Evolutionary conservation across 805 yeast genomes (phyloP).

Genomic region (Saturnispora hagleri): DNA sequence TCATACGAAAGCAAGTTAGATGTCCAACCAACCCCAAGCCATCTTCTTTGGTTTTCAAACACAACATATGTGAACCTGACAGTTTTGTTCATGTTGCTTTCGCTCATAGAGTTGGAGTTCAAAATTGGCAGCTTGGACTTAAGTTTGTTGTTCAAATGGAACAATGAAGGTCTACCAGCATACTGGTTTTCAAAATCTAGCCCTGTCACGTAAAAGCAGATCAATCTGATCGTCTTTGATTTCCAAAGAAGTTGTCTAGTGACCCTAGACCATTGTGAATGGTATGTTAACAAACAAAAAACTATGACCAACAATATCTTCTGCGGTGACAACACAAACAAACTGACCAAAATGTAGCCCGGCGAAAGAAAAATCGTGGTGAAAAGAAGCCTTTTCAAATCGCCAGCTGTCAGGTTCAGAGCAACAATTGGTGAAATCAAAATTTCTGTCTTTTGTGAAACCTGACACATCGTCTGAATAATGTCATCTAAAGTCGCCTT

Average conservation of each 20-base stretch:
- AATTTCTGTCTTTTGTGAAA: conserved; percentile 68
- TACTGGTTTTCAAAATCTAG: conserved; percentile 49
- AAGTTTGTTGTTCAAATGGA: conserved; percentile 44
- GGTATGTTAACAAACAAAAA: conserved; percentile 62
- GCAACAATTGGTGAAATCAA: conserved; percentile 72
- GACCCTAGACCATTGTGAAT: conserved; percentile 77
- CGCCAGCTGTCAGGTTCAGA: conserved; percentile 65
- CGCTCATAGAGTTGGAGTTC: conserved; percentile 8
- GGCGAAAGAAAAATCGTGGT: conserved; percentile 86
- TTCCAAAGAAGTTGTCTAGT: conserved; percentile 83
- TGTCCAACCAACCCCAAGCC: conserved; percentile 99
- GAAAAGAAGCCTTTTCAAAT: conserved; percentile 68
- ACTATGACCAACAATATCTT: conserved; percentile 52
- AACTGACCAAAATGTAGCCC: conserved; percentile 59
- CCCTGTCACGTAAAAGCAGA: conserved; percentile 80
- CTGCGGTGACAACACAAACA: conserved; percentile 64
- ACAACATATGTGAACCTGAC: conserved; percentile 86
- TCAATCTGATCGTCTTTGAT: conserved; percentile 56
- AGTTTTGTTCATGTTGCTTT: conserved; percentile 25
- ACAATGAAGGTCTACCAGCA: conserved; percentile 30
- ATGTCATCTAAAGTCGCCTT: conserved; percentile 85
- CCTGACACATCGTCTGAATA: conserved; percentile 63
- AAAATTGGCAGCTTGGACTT: conserved; percentile 2
- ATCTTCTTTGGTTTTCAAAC: conserved; percentile 90
- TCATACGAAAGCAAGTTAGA: conserved; percentile 84